Evolutionary conservation across 1,284 basidiomycete species (phyloP).

Genomic region (Thecaphora thlaspeos): DNA sequence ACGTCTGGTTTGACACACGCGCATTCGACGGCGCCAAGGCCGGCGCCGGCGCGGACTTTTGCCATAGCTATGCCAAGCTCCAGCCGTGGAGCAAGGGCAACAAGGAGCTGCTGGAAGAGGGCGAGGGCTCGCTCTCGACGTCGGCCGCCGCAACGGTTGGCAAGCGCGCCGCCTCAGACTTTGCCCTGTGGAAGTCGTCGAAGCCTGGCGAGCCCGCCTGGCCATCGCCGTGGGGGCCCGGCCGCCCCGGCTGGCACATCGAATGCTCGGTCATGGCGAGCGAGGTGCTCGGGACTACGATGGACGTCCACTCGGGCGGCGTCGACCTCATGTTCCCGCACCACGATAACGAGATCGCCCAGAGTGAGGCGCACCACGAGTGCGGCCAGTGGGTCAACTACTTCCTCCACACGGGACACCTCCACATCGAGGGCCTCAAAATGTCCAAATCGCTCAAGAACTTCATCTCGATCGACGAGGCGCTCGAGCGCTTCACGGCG

Average conservation of each 20-base stretch:
- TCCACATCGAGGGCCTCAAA: constrained; percentile 97
- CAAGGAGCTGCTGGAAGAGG: constrained; percentile 82
- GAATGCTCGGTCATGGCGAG: constrained; percentile 99
- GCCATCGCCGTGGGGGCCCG: constrained; percentile 92
- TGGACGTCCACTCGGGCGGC: constrained; percentile 98
- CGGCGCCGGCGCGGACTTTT: constrained; percentile 16
- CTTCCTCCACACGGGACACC: constrained; percentile 95
- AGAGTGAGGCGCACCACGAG: constrained; percentile 85
- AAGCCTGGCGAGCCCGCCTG: constrained; percentile 98
- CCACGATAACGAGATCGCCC: constrained; percentile 98
- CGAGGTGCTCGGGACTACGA: constrained; percentile 82
- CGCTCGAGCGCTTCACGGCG: constrained; percentile 79
- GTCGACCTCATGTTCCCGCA: constrained; percentile 97
- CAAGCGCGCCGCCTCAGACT: constrained; percentile 70
- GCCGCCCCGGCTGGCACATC: constrained; percentile 99
- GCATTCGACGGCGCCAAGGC: constrained; percentile 71
- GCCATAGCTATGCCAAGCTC: constrained; percentile 83
- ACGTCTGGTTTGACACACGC: constrained; percentile 88
- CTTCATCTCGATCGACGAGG: constrained; percentile 97
- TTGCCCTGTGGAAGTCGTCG: constrained; percentile 96
- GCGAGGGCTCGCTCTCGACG: constrained; percentile 72
- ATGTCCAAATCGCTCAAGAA: constrained; percentile 99
- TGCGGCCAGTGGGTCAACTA: constrained; percentile 97
- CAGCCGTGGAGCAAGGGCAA: constrained; percentile 95
- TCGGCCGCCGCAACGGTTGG: constrained; percentile 62